Base-by-base conservation (phyloP, 176 grass and related monocot species). In the Zoysia japonica region DNA sequence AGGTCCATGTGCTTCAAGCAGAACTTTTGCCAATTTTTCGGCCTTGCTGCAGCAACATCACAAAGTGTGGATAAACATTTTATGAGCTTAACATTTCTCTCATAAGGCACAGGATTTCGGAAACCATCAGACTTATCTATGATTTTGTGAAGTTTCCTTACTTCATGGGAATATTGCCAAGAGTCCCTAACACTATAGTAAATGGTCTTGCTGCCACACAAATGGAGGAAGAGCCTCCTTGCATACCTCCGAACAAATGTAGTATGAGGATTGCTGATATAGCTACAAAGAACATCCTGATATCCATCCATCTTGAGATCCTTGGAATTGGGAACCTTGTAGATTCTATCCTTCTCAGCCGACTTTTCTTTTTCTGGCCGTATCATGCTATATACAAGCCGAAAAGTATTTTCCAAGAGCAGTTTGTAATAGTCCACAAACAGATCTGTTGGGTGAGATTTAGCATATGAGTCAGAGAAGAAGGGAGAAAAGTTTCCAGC, bases 21-120 rank as follows among this genome's bases (percentile, higher is more conserved):
- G 76, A 87, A 98, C 67, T 98, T 97, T 68, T 98, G 95, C 95
- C 94, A 97, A 92, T 97, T 97, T 84, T 85, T 97, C 35, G 94
- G 94, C 69, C 94, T 93, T 82, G 94, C 84, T 72, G 81, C 82
- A 77, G 94, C 91, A 59, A 94, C 94, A 76, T 97, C 94, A 87
- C 82, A 87, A 48, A 94, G 80, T 72, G 87, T 83, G 86, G 83
- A 92, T 49, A 97, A 79, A 82, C 91, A 97, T 87, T 94, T 97
- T 77, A 97, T 90, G 66, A 97, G 94, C 80, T 97, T 97, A 44
- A 97, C 95, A 72, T 88, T 94, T 91, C 89, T 90, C 65, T 97
- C 95, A 73, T 97, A 97, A 15, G 95, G 95, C 69, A 97, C 89
- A 49, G 91, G 95, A 79, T 88, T 92, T 82, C 85, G 86, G 45